Conservation (phyloP, 2,329 filamentous ascomycete genomes). For the Pezicula carpinea region DNA sequence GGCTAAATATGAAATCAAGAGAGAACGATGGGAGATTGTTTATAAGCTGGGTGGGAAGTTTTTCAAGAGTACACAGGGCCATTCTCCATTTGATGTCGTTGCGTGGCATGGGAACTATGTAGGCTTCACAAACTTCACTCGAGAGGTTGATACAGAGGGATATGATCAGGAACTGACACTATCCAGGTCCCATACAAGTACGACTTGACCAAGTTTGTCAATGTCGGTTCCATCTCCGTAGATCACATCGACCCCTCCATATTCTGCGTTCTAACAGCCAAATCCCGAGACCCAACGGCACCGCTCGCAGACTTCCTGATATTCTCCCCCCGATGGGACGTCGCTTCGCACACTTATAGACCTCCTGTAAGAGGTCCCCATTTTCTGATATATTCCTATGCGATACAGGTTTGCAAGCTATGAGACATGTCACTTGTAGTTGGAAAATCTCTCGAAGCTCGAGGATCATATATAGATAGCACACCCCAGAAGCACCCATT, state of each 20-base stretch:
- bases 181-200: conserved; percentile 67
- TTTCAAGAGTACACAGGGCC: conserved; percentile 58
- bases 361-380: too few species aligned
- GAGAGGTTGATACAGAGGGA: conserved; percentile 57
- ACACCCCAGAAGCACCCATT: too few species aligned
- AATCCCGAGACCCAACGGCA: conserved; percentile 47
- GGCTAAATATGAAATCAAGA: conserved; percentile 42
- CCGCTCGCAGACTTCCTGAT: conserved; percentile 63
- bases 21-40: conserved; percentile 43
- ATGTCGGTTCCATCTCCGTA: conserved; percentile 52
- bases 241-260: conserved; percentile 66
- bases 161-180: conserved; percentile 59
- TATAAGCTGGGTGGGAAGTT: conserved; percentile 62
- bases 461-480: too few species aligned
- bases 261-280: conserved; percentile 61
- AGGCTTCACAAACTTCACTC: conserved; percentile 38
- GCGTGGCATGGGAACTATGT: conserved; percentile 60
- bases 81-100: conserved; percentile 71
- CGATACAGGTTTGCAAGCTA: too few species aligned
- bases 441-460: too few species aligned
- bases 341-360: conserved; percentile 54
- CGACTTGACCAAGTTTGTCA: conserved; percentile 59
- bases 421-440: too few species aligned
- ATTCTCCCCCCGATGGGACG: conserved; percentile 64
- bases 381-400: too few species aligned